A percentile compares a stretch with the other conserved stretches of the same genome.
Conservation (phyloP, 257 asterid species). For the Solanum dulcamara region DNA sequence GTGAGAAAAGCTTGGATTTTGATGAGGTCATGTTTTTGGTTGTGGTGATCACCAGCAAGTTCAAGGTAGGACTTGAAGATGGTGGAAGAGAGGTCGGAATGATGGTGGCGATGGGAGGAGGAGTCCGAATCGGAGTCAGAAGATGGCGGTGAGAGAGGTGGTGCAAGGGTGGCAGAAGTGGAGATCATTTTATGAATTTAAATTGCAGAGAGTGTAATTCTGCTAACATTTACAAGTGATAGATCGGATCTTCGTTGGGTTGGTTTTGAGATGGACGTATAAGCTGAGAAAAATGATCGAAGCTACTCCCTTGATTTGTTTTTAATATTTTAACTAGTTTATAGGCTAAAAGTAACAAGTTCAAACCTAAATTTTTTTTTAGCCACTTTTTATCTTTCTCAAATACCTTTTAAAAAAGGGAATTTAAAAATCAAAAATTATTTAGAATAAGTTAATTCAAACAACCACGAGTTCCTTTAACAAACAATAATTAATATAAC, state of each 20-base stretch:
- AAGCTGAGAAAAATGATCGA: background rate
- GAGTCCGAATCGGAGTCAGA: conserved; percentile 65
- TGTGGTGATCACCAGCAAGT: conserved; percentile 28
- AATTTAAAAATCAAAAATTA: no score
- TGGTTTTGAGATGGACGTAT: background rate
- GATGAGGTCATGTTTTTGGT: conserved; percentile 47
- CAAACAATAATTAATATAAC: no score
- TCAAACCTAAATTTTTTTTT: background rate
- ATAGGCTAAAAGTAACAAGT: background rate
- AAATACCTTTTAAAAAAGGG: background rate
- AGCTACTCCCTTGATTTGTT: background rate
- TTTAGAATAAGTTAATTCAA: background rate
- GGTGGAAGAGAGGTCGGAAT: conserved; percentile 60
- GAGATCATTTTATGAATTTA: conserved; percentile 26
- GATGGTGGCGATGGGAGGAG: conserved; percentile 34
- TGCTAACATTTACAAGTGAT: background rate
- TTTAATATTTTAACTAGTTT: no score
- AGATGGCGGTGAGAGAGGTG: conserved; percentile 27
- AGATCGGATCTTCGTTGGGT: background rate
- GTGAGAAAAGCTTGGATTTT: conserved; percentile 89
- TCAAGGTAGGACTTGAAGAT: conserved; percentile 76
- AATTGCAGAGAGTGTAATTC: background rate
- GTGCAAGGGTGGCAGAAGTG: conserved; percentile 18
- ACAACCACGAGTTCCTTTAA: background rate
- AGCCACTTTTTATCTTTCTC: background rate